Evolutionary conservation across 2,329 filamentous ascomycete genomes (phyloP).

Genomic region (Colletotrichum sp.): DNA sequence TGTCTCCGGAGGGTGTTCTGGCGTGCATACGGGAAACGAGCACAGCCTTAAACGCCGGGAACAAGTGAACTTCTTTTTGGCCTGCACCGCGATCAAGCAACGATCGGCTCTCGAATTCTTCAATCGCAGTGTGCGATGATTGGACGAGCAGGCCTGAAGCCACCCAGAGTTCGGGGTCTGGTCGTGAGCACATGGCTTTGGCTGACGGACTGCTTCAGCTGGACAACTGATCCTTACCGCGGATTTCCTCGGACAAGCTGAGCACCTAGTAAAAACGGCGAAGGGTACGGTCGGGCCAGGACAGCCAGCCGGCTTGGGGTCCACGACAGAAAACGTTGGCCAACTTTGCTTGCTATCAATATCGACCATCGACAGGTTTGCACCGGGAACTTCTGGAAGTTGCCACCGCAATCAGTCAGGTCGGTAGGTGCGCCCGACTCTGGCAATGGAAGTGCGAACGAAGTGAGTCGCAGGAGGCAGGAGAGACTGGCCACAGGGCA

Average conservation of each 20-base stretch:
- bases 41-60: not conserved
- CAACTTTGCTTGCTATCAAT: not conserved
- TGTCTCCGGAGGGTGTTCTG: not conserved
- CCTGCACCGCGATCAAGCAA: not conserved
- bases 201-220: not conserved
- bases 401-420: not conserved
- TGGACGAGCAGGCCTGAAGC: not conserved
- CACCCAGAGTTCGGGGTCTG: not conserved
- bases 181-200: not conserved
- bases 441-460: too few species aligned
- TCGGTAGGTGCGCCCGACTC: not conserved
- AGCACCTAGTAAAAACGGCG: too few species aligned
- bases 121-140: not conserved
- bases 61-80: not conserved
- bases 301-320: not conserved
- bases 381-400: not conserved
- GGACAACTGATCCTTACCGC: not conserved
- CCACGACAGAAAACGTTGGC: not conserved
- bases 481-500: too few species aligned
- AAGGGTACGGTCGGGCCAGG: too few species aligned
- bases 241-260: not conserved
- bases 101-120: not conserved
- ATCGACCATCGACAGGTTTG: too few species aligned
- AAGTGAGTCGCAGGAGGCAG: too few species aligned
- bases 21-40: not conserved